Evolutionary conservation across 2,329 filamentous ascomycete species (phyloP).

Genomic region (Atkinsonella hypoxylon): DNA sequence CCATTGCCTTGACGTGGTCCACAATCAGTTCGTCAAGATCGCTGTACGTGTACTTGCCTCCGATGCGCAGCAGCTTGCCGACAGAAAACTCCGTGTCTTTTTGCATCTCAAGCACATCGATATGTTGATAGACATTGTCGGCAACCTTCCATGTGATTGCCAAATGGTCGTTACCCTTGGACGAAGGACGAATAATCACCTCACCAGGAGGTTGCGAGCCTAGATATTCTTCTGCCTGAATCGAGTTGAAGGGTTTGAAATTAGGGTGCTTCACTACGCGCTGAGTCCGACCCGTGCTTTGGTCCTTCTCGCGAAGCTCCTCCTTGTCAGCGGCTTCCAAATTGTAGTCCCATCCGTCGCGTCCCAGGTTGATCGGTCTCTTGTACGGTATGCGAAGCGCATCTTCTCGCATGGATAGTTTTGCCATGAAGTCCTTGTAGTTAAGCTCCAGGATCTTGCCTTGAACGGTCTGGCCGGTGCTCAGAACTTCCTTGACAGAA

Average conservation of each 20-base stretch:
- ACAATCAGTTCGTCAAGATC: slow-evolving; percentile 97
- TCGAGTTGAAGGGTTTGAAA: slow-evolving; percentile 85
- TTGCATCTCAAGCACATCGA: slow-evolving; percentile 91
- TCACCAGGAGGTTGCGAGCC: slow-evolving; percentile 78
- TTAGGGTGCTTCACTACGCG: slow-evolving; percentile 96
- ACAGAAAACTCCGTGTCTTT: slow-evolving; percentile 97
- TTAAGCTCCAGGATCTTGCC: slow-evolving; percentile 84
- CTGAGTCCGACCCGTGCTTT: slow-evolving; percentile 72
- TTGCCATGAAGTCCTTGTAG: slow-evolving; percentile 71
- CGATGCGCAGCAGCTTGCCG: slow-evolving; percentile 73
- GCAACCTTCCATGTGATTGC: slow-evolving; percentile 97
- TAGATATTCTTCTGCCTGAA: slow-evolving; percentile 86
- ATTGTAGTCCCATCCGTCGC: slow-evolving; percentile 75
- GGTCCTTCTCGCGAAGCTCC: slow-evolving; percentile 74
- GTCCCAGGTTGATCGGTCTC: slow-evolving; percentile 57
- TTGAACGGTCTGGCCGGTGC: slow-evolving; percentile 71
- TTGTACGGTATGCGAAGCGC: slow-evolving; percentile 62
- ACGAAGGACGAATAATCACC: slow-evolving; percentile 88
- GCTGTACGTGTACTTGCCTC: slow-evolving; percentile 80
- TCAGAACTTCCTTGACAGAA: slow-evolving; percentile 61
- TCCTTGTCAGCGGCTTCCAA: slow-evolving; percentile 76
- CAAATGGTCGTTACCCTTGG: slow-evolving; percentile 88
- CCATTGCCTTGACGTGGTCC: slow-evolving; percentile 95
- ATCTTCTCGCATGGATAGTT: slow-evolving; percentile 75
- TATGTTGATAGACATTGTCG: slow-evolving; percentile 92